These are phyloP conservation scores for Parachaetomium inaequale DNA, from an alignment of 495 filamentous ascomycete genomes.

Conservation along the genomic window DNA sequence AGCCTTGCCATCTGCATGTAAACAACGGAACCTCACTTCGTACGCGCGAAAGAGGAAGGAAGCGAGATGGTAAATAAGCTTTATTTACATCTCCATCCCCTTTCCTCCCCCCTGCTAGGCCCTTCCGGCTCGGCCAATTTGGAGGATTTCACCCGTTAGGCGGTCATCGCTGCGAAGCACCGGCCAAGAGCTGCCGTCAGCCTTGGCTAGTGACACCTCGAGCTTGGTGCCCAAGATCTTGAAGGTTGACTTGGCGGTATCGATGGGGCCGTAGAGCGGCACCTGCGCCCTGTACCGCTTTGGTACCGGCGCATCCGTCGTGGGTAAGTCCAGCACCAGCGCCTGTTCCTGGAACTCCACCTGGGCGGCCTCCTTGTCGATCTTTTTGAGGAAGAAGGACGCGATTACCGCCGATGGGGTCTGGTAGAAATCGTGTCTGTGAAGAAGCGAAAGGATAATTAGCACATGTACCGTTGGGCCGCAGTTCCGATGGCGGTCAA, in stretches of 20 bases:
- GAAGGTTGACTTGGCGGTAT: conserved; percentile 67
- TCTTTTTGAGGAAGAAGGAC: conserved; percentile 94
- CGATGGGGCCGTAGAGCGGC: conserved; percentile 71
- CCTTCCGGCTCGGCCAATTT: conserved; percentile 73
- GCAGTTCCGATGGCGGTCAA: conserved; percentile 14
- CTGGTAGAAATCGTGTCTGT: conserved; percentile 91
- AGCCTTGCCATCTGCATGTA: background rate
- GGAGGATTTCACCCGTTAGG: conserved; percentile 73
- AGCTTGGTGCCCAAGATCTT: conserved; percentile 94
- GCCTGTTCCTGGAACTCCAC: conserved; percentile 59
- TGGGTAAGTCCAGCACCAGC: conserved; percentile 74
- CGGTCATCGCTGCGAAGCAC: conserved; percentile 82
- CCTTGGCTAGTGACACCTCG: conserved; percentile 80
- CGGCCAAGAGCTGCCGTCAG: conserved; percentile 80
- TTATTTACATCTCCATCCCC: conserved; percentile 1
- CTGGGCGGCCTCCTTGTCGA: conserved; percentile 72
- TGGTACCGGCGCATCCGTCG: conserved; percentile 59
- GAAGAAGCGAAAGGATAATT: conserved; percentile 4
- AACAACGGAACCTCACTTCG: background rate
- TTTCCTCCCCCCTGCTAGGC: conserved; percentile 40
- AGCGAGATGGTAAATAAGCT: background rate
- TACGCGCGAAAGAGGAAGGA: background rate
- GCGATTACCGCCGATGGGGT: conserved; percentile 80
- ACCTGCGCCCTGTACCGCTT: conserved; percentile 78
- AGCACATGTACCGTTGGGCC: conserved; percentile 19